Evolutionary conservation across 2,329 filamentous ascomycete genomes (phyloP).

Genomic region (Botrytis deweyae): DNA sequence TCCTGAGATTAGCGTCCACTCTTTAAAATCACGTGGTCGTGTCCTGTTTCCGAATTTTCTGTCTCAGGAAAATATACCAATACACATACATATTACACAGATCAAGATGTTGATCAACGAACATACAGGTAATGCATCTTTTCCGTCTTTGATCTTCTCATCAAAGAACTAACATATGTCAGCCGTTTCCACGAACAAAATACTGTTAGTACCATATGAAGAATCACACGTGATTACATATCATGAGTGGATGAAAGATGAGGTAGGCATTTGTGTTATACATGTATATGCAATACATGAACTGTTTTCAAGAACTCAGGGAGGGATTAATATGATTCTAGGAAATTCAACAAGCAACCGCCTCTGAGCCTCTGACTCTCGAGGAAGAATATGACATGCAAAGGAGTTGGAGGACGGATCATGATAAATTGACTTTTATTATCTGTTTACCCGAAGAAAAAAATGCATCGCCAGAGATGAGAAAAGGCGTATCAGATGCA

Average conservation of each 20-base stretch:
- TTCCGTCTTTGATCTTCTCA: rapidly evolving
- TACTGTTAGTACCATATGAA: constrained; percentile 83
- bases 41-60: not conserved
- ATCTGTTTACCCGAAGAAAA: constrained; percentile 49
- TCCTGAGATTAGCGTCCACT: no score
- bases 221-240: constrained; percentile 78
- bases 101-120: constrained; percentile 7
- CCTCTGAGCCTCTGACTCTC: constrained; percentile 79
- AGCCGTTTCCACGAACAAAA: constrained; percentile 66
- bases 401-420: constrained; percentile 74
- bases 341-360: constrained; percentile 79
- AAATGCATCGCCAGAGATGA: not conserved
- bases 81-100: not conserved
- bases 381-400: constrained; percentile 90
- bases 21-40: not conserved
- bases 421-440: constrained; percentile 92
- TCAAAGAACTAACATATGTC: not conserved
- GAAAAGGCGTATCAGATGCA: constrained; percentile 46
- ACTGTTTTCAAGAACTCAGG: rapidly evolving
- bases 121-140: not conserved
- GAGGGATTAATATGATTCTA: constrained; percentile 37
- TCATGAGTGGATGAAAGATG: constrained; percentile 81
- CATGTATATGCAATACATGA: not conserved
- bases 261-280: constrained; percentile 17
- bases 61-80: not conserved